Conservation (phyloP, 306 rosid species). For the Hippophae rhamnoides region DNA sequence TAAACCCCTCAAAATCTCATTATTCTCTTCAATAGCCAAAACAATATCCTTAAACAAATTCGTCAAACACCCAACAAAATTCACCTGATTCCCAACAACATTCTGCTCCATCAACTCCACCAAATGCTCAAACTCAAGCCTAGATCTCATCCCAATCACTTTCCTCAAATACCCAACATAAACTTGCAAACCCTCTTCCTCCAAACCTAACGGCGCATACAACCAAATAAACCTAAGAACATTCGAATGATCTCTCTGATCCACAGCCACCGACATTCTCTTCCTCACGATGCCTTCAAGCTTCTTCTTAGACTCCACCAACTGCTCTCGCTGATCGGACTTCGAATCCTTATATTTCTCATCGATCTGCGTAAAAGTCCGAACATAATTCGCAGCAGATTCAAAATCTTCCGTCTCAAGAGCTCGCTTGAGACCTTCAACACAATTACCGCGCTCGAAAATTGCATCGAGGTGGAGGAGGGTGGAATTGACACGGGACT, state of each 20-base stretch:
- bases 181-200: constrained; percentile 82
- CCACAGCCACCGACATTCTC: constrained; percentile 66
- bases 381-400: constrained; percentile 49
- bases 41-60: constrained; percentile 86
- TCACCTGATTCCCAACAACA: constrained; percentile 26
- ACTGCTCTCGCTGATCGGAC: constrained; percentile 65
- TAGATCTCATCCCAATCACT: constrained; percentile 83
- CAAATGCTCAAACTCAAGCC: constrained; percentile 66
- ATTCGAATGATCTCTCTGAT: constrained; percentile 58
- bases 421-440: constrained; percentile 61
- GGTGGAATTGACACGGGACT: constrained; percentile 72
- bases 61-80: constrained; percentile 73
- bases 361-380: constrained; percentile 61
- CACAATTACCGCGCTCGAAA: constrained; percentile 61
- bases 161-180: constrained; percentile 85
- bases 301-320: constrained; percentile 50
- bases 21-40: constrained; percentile 76
- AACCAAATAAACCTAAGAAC: constrained; percentile 59
- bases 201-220: constrained; percentile 65
- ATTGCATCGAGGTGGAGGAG: constrained; percentile 79
- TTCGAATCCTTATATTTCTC: constrained; percentile 58
- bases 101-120: constrained; percentile 64
- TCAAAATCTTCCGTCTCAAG: constrained; percentile 64
- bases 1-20: constrained; percentile 62
- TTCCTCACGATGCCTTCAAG: constrained; percentile 66